phyloP scores from a whole-genome alignment of 352 stramenopile genomes.

The Phytopythium ostracodes region DNA sequence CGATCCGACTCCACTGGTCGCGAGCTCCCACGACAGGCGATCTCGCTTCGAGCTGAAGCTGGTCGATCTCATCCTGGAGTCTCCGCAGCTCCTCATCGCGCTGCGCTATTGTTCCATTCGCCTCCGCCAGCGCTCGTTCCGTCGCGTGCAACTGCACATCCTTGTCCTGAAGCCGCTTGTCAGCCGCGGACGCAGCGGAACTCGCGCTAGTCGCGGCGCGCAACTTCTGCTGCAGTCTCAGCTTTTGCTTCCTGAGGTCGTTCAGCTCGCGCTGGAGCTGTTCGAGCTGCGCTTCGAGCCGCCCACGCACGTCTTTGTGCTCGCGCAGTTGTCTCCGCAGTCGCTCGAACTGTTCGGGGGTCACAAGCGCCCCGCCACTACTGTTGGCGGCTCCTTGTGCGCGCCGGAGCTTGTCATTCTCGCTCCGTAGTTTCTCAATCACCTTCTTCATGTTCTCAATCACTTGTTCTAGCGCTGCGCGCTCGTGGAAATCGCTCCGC shows the following conservation, averaged over 20 bases:
- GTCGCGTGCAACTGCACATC: slow-evolving; percentile 8
- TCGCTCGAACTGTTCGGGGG: slow-evolving; percentile 35
- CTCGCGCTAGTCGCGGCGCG: slow-evolving; percentile 30
- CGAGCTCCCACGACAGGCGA: slow-evolving; percentile 1
- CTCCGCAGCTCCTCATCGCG: slow-evolving; percentile 23
- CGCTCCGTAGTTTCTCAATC: slow-evolving; percentile 68
- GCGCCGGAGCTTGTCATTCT: slow-evolving; percentile 63
- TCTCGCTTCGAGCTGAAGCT: slow-evolving; percentile 16
- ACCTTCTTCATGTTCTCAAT: slow-evolving; percentile 82
- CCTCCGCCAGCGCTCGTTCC: not conserved
- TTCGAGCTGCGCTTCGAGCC: slow-evolving; percentile 37
- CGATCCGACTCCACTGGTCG: slow-evolving; percentile 13
- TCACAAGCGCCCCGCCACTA: slow-evolving; percentile 1
- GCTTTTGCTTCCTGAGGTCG: slow-evolving; percentile 55
- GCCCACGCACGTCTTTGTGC: slow-evolving; percentile 32
- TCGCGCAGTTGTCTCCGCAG: slow-evolving; percentile 48
- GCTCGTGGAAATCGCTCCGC: slow-evolving; percentile 26
- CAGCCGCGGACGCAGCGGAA: slow-evolving; percentile 10
- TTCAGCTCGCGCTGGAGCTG: slow-evolving; percentile 27
- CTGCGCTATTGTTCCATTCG: slow-evolving; percentile 5
- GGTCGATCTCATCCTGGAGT: slow-evolving; percentile 15
- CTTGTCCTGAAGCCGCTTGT: slow-evolving; percentile 23
- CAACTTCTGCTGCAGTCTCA: slow-evolving; percentile 68
- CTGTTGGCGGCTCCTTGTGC: slow-evolving; percentile 19
- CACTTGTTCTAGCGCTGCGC: slow-evolving; percentile 65